Evolutionary conservation across 1,284 basidiomycete species (phyloP).

Genomic region (Boletellus dicymbophilus): DNA sequence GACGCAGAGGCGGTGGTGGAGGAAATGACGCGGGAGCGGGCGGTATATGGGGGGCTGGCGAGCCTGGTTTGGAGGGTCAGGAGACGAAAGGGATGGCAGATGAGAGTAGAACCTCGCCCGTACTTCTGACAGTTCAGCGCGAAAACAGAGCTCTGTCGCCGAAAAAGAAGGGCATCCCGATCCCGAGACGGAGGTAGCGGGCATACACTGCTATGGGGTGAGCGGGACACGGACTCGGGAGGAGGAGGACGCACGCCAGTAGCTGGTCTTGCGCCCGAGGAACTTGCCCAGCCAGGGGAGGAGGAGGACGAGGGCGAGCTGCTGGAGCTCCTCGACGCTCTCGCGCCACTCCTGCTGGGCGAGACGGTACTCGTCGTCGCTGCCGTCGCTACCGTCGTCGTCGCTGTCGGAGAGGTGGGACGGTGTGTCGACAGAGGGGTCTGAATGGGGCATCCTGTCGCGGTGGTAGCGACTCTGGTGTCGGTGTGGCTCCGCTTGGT

Average conservation of each 20-base stretch:
- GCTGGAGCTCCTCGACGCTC: conserved; percentile 79
- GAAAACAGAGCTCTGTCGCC: conserved; percentile 37
- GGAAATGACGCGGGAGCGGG: conserved; percentile 52
- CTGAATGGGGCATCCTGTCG: conserved; percentile 41
- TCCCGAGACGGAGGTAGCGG: conserved; percentile 68
- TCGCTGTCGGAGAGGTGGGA: conserved; percentile 59
- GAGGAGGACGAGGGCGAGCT: conserved; percentile 78
- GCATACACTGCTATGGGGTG: conserved; percentile 56
- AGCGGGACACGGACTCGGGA: conserved; percentile 12
- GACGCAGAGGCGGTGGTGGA: conserved; percentile 59
- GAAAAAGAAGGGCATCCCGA: conserved; percentile 68
- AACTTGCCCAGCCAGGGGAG: conserved; percentile 89
- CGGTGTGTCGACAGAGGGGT: conserved; percentile 46
- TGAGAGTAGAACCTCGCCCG: conserved; percentile 24
- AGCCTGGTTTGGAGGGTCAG: conserved; percentile 41
- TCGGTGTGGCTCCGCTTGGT: conserved; percentile 8
- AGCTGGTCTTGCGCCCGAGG: conserved; percentile 82
- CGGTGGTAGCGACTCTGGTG: conserved; percentile 2
- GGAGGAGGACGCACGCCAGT: conserved; percentile 67
- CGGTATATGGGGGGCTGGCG: conserved; percentile 39
- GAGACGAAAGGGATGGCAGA: conserved; percentile 31
- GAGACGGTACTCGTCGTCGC: conserved; percentile 71
- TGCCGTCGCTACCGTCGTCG: conserved; percentile 63
- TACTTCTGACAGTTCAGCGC: conserved; percentile 31
- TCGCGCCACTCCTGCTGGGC: conserved; percentile 94